Conservation (phyloP, 495 filamentous ascomycete genomes). For the Penicillium bialowiezense region DNA sequence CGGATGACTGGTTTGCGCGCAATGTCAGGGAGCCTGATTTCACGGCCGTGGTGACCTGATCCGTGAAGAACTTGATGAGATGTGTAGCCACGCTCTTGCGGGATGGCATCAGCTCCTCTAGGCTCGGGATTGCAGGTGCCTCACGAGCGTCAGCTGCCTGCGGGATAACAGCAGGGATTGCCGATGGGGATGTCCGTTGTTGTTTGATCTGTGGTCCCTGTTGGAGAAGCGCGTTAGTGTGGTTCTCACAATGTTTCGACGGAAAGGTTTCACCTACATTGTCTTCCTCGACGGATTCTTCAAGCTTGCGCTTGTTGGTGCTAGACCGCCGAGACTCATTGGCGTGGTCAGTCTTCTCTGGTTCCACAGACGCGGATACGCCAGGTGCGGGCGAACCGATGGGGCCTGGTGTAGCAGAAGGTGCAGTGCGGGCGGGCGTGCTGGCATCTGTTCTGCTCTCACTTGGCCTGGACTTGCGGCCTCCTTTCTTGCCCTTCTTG, state of each 20-base stretch:
- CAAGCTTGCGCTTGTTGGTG: conserved; percentile 45
- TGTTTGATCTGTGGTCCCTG: conserved; percentile 44
- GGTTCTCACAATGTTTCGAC: neutral
- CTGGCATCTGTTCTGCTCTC: conserved; percentile 38
- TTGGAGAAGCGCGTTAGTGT: conserved; percentile 7
- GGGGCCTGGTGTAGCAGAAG: conserved; percentile 30
- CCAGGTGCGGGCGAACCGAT: conserved; percentile 18
- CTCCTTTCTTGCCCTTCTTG: conserved; percentile 48
- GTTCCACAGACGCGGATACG: conserved; percentile 24
- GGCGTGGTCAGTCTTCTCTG: conserved; percentile 31
- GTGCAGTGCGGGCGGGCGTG: conserved; percentile 31
- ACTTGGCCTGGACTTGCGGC: conserved; percentile 37
- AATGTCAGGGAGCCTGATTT: conserved; percentile 51
- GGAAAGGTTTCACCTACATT: conserved; percentile 23
- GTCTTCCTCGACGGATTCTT: conserved; percentile 36
- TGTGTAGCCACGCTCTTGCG: conserved; percentile 49
- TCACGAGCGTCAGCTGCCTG: conserved; percentile 18
- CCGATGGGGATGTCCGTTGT: conserved; percentile 31
- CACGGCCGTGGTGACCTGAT: conserved; percentile 48
- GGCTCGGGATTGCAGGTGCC: conserved; percentile 12
- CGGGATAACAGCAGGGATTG: conserved; percentile 12
- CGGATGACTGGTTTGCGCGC: conserved; percentile 48
- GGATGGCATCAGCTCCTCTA: conserved; percentile 46
- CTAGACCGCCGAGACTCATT: conserved; percentile 29
- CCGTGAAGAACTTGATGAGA: conserved; percentile 53